These are phyloP conservation scores for Pholiota conissans DNA, from an alignment of 768 basidiomycete genomes.

Conservation along the genomic window DNA sequence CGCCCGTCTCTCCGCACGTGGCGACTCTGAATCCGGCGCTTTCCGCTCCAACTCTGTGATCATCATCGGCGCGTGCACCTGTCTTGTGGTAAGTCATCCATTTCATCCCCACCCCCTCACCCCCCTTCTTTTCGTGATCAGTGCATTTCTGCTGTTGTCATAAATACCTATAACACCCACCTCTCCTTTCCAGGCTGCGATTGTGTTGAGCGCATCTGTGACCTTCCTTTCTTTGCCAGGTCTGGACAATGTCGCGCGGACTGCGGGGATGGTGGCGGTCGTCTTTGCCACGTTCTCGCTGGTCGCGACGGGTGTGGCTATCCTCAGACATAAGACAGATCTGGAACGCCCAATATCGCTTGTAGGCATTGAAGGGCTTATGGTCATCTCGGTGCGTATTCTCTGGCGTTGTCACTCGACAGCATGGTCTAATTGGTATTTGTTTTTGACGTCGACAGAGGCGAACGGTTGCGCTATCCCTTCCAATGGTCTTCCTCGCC, in stretches of 20 bases:
- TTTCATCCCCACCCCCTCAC: not conserved
- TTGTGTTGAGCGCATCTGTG: slow-evolving; percentile 78
- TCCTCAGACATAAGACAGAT: slow-evolving; percentile 71
- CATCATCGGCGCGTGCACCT: slow-evolving; percentile 63
- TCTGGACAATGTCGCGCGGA: slow-evolving; percentile 60
- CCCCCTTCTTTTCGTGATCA: not conserved
- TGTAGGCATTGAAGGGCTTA: slow-evolving; percentile 58
- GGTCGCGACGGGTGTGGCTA: slow-evolving; percentile 64
- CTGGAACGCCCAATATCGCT: slow-evolving; percentile 50
- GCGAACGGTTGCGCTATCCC: slow-evolving; percentile 64
- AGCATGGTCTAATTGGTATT: not conserved
- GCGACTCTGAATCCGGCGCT: slow-evolving; percentile 62
- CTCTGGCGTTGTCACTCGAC: not conserved
- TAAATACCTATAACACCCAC: slow-evolving; percentile 12
- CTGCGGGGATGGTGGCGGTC: slow-evolving; percentile 67
- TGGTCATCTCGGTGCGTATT: slow-evolving; percentile 42
- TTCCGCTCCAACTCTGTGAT: slow-evolving; percentile 56
- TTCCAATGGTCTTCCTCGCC: slow-evolving; percentile 72
- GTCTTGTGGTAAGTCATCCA: slow-evolving; percentile 53
- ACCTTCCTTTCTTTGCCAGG: slow-evolving; percentile 81
- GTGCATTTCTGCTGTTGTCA: not conserved
- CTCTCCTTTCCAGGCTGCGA: slow-evolving; percentile 57
- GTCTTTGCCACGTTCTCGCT: slow-evolving; percentile 71
- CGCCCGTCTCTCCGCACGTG: slow-evolving; percentile 34
- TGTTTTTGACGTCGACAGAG: slow-evolving; percentile 32